Conservation (phyloP, 768 basidiomycete species). For the Auriculariales sp. region DNA sequence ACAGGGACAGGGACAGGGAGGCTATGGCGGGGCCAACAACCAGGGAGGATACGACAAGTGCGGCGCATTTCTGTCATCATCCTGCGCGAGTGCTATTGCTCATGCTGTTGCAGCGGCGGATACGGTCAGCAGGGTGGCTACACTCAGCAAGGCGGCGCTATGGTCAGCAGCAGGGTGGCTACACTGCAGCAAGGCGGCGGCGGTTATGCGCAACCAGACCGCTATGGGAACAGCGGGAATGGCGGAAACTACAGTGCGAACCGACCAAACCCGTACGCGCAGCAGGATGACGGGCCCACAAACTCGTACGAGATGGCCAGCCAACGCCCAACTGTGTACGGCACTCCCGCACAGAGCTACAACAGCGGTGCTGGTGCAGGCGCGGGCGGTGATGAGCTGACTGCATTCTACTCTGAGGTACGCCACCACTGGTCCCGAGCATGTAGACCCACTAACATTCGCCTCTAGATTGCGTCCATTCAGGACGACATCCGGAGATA, state of each 20-base stretch:
- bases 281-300: slow-evolving; percentile 1
- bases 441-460: not conserved
- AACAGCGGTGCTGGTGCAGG: not conserved
- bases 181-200: not conserved
- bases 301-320: not conserved
- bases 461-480: slow-evolving; percentile 51
- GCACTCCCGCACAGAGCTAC: not conserved
- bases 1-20: not conserved
- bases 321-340: not conserved
- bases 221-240: not conserved
- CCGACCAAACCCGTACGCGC: not conserved
- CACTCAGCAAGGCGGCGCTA: not conserved
- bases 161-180: not conserved
- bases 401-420: not conserved
- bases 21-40: not conserved
- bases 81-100: not conserved
- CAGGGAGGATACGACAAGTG: not conserved
- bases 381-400: not conserved
- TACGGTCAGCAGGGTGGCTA: not conserved
- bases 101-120: not conserved
- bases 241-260: not conserved
- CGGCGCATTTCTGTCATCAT: not conserved
- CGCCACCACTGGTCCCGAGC: not conserved
- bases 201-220: not conserved
- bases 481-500: slow-evolving; percentile 57